phyloP scores from a whole-genome alignment of 106 monocot species.

The Dioscorea dumetorum region DNA sequence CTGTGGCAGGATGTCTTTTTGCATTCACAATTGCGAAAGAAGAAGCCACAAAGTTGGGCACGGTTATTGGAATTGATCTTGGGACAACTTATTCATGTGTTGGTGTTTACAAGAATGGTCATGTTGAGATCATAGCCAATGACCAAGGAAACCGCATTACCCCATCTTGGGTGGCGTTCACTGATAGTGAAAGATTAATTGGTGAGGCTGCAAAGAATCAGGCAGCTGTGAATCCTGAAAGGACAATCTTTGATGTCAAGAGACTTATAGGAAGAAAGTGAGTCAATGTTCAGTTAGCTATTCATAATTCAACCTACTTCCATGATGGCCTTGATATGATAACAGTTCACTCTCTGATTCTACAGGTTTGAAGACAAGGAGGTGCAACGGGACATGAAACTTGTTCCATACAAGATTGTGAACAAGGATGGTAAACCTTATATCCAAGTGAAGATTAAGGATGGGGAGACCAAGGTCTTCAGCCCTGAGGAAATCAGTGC shows the following conservation, averaged over 20 bases:
- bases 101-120: slow-evolving; percentile 68
- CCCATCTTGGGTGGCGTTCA: slow-evolving; percentile 72
- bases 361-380: slow-evolving; percentile 60
- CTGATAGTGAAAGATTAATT: slow-evolving; percentile 57
- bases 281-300: slow-evolving; percentile 2
- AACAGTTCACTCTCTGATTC: neutral
- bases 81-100: slow-evolving; percentile 71
- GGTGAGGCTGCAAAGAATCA: slow-evolving; percentile 79
- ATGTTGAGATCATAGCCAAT: slow-evolving; percentile 71
- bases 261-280: slow-evolving; percentile 69
- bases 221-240: slow-evolving; percentile 47
- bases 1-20: slow-evolving; percentile 35
- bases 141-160: slow-evolving; percentile 77
- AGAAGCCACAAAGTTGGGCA: slow-evolving; percentile 56
- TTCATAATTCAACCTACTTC: too few relatives aligned
- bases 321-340: neutral
- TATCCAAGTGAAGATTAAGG: slow-evolving; percentile 62
- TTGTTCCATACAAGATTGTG: slow-evolving; percentile 59
- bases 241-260: slow-evolving; percentile 63
- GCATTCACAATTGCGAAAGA: slow-evolving; percentile 52
- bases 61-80: slow-evolving; percentile 69
- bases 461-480: slow-evolving; percentile 67
- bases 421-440: slow-evolving; percentile 79
- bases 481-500: slow-evolving; percentile 68
- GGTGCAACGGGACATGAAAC: slow-evolving; percentile 62